Percentiles rank a stretch among this genome's conserved stretches.
Evolutionary conservation across 2,329 filamentous ascomycete species (phyloP).

Genomic region (Sporothrix euskadiensis): DNA sequence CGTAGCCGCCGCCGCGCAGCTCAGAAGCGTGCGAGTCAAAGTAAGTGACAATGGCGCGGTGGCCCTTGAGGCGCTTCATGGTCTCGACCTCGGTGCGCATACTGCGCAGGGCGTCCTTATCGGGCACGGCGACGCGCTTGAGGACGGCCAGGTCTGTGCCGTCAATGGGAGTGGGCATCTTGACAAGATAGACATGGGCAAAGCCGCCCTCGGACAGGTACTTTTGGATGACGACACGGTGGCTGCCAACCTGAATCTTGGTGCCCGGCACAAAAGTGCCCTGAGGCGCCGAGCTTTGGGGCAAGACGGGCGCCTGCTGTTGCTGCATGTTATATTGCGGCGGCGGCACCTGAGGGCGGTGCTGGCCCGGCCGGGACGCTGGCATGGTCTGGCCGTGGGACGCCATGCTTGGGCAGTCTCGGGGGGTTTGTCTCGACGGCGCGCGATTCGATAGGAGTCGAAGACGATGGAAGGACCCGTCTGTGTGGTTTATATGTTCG

Average conservation of each 20-base stretch:
- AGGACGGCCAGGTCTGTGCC: constrained; percentile 81
- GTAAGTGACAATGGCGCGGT: constrained; percentile 94
- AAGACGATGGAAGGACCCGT: not conserved
- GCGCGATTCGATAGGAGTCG: not conserved
- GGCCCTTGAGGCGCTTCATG: constrained; percentile 98
- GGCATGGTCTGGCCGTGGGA: constrained; percentile 26
- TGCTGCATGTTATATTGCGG: constrained; percentile 8
- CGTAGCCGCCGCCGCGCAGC: constrained; percentile 87
- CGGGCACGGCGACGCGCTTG: constrained; percentile 93
- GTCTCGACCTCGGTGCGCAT: constrained; percentile 99
- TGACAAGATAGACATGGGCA: constrained; percentile 96
- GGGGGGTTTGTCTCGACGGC: not conserved
- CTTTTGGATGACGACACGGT: constrained; percentile 91
- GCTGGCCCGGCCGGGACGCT: constrained; percentile 18
- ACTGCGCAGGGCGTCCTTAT: constrained; percentile 89
- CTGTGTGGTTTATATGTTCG: not conserved
- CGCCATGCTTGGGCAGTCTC: constrained; percentile 21
- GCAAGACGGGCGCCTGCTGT: not conserved
- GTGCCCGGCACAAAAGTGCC: constrained; percentile 92
- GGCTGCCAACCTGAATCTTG: constrained; percentile 92
- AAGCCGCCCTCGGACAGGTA: constrained; percentile 98
- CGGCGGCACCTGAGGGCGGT: constrained; percentile 10
- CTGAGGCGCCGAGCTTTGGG: constrained; percentile 49
- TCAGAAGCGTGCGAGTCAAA: constrained; percentile 98
- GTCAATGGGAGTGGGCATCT: constrained; percentile 73